Evolutionary conservation across 1,139 yeast species (phyloP).

Genomic region (Candida albicans): DNA sequence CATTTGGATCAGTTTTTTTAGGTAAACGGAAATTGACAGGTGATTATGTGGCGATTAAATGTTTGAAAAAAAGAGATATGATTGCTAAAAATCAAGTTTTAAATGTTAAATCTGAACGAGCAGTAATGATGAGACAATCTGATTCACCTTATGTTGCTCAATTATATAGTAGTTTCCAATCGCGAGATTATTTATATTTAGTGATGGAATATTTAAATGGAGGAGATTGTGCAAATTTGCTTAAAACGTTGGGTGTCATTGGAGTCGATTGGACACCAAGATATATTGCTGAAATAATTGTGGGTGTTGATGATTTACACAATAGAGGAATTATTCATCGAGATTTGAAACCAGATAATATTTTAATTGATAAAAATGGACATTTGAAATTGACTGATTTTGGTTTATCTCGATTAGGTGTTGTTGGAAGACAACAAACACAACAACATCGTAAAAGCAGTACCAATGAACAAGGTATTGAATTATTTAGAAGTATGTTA

Average conservation of each 20-base stretch:
- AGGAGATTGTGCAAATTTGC: conserved; percentile 89
- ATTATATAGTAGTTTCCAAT: conserved; percentile 85
- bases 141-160: conserved; percentile 94
- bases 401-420: conserved; percentile 89
- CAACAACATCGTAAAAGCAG: conserved; percentile 41
- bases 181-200: conserved; percentile 78
- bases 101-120: conserved; percentile 91
- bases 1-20: conserved; percentile 92
- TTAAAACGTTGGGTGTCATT: conserved; percentile 76
- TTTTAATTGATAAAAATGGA: conserved; percentile 81
- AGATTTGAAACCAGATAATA: conserved; percentile 92
- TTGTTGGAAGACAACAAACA: conserved; percentile 72
- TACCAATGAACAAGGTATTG: conserved; percentile 47
- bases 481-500: conserved; percentile 37
- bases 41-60: conserved; percentile 93
- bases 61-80: conserved; percentile 93
- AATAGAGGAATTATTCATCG: conserved; percentile 87
- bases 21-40: conserved; percentile 85
- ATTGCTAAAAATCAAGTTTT: conserved; percentile 94
- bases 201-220: conserved; percentile 98
- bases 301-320: conserved; percentile 90
- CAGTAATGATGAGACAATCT: conserved; percentile 95
- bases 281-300: conserved; percentile 86
- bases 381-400: conserved; percentile 93
- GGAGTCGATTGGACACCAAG: conserved; percentile 87